Conservation (phyloP, 192 early-diverging fungal genomes). For the Phycomyces blakesleeanus region DNA sequence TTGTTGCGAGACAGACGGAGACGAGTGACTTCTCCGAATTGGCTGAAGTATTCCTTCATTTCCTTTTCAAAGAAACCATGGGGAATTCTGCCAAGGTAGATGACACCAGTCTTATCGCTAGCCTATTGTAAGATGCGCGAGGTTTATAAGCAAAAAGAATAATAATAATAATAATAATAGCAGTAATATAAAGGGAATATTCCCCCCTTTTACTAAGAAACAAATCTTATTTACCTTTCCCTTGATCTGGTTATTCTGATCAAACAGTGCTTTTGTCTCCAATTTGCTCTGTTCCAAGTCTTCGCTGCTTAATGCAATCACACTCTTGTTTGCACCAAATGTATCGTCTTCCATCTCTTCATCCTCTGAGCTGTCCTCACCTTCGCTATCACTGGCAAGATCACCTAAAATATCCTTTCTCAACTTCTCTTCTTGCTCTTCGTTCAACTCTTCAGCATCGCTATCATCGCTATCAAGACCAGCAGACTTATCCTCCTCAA, state of each 20-base stretch:
- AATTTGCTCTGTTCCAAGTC: slow-evolving; percentile 25
- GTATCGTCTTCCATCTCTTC: slow-evolving; percentile 19
- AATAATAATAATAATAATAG: too few relatives aligned
- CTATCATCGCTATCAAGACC: slow-evolving; percentile 36
- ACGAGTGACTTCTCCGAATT: slow-evolving; percentile 83
- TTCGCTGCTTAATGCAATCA: slow-evolving; percentile 17
- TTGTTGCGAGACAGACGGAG: slow-evolving; percentile 85
- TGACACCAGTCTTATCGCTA: slow-evolving; percentile 57
- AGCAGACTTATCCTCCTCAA: slow-evolving; percentile 28
- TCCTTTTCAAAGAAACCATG: slow-evolving; percentile 94
- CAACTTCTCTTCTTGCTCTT: slow-evolving; percentile 42
- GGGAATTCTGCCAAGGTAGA: slow-evolving; percentile 90
- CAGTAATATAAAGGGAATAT: too few relatives aligned
- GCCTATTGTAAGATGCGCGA: background rate
- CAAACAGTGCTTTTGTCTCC: slow-evolving; percentile 34
- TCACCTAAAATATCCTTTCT: slow-evolving; percentile 41
- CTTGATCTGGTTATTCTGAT: slow-evolving; percentile 9
- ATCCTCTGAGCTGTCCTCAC: slow-evolving; percentile 28
- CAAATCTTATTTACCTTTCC: background rate
- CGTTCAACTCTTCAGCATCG: slow-evolving; percentile 33
- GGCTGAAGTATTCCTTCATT: slow-evolving; percentile 87
- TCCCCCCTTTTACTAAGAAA: too few relatives aligned
- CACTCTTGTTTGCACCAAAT: slow-evolving; percentile 14
- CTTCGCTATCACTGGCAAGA: slow-evolving; percentile 18
- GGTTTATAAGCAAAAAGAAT: slow-evolving; percentile 10